phyloP scores from a whole-genome alignment of 352 stramenopile species.

The Globisporangium uncinulatum region DNA sequence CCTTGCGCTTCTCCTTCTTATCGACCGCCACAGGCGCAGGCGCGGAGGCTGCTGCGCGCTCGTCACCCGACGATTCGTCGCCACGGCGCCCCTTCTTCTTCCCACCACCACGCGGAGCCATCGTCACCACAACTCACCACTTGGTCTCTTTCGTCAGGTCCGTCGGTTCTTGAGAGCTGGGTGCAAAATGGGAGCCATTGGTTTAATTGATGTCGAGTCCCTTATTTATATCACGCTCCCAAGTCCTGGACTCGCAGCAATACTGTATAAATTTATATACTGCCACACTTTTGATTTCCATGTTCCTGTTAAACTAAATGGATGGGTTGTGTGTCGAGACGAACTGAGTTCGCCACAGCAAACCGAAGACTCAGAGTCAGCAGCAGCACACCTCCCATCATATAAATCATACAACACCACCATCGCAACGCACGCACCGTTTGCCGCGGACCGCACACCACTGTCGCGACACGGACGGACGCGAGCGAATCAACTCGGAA shows the following conservation, averaged over 20 bases:
- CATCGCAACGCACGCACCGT: conserved; percentile 33
- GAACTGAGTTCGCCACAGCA: not conserved
- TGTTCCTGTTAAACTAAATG: not conserved
- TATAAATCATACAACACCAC: not conserved
- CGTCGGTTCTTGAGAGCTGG: not conserved
- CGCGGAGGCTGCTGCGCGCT: conserved; percentile 26
- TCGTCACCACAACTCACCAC: conserved; percentile 10
- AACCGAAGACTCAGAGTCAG: not conserved
- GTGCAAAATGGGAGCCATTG: conserved; percentile 4
- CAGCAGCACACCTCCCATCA: not conserved
- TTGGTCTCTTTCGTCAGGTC: not conserved
- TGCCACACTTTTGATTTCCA: not conserved
- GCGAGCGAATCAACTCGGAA: conserved; percentile 43
- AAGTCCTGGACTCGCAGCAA: no score
- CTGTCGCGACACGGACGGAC: conserved; percentile 49
- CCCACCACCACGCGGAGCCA: conserved; percentile 36
- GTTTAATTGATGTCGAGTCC: conserved; percentile 26
- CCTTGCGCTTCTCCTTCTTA: conserved; percentile 78
- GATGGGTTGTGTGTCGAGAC: conserved; percentile 3
- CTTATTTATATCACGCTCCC: no score
- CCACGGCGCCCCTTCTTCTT: conserved; percentile 80
- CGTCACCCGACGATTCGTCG: conserved; percentile 64
- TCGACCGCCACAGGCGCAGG: conserved; percentile 20
- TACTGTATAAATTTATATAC: no score
- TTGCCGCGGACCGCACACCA: conserved; percentile 46